Percentiles rank a stretch among this genome's conserved stretches.
phyloP scores from a whole-genome alignment of 768 basidiomycete species.

The Coprinopsis marcescibilis region DNA sequence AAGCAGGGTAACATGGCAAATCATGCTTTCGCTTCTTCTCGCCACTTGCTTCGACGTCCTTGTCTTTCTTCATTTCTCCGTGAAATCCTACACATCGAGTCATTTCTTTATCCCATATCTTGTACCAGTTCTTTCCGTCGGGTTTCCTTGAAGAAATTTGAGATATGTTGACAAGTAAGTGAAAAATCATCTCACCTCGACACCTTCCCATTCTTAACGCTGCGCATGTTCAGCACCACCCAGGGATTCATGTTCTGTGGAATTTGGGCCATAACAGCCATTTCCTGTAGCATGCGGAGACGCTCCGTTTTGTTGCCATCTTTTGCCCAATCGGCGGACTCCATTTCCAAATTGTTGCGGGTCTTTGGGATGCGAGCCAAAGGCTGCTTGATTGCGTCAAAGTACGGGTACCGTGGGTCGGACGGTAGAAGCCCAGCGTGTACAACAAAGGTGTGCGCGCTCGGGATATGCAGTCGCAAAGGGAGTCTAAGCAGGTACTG shows the following conservation, averaged over 20 bases:
- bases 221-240: constrained; percentile 70
- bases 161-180: constrained; percentile 10
- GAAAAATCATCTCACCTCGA: constrained; percentile 29
- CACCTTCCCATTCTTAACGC: constrained; percentile 39
- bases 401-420: constrained; percentile 49
- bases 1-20: constrained; percentile 65
- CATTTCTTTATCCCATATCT: constrained; percentile 70
- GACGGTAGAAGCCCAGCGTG: constrained; percentile 80
- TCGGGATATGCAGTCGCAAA: constrained; percentile 66
- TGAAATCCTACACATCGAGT: constrained; percentile 48
- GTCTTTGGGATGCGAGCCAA: constrained; percentile 55
- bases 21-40: constrained; percentile 15
- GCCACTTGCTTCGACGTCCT: constrained; percentile 6
- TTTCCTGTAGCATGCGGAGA: constrained; percentile 60
- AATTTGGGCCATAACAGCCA: constrained; percentile 56
- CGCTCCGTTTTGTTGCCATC: constrained; percentile 9
- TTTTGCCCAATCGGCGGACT: neutral
- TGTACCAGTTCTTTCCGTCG: constrained; percentile 68
- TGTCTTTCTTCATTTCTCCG: constrained; percentile 7
- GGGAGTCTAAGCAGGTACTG: constrained; percentile 75
- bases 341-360: neutral
- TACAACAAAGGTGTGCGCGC: constrained; percentile 69
- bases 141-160: constrained; percentile 5
- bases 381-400: constrained; percentile 56
- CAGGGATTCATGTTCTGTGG: constrained; percentile 77